Evolutionary conservation across 495 filamentous ascomycete genomes (phyloP), one percentile per base, ranked within the genome.

Genomic region (Xylaria bambusicola): DNA sequence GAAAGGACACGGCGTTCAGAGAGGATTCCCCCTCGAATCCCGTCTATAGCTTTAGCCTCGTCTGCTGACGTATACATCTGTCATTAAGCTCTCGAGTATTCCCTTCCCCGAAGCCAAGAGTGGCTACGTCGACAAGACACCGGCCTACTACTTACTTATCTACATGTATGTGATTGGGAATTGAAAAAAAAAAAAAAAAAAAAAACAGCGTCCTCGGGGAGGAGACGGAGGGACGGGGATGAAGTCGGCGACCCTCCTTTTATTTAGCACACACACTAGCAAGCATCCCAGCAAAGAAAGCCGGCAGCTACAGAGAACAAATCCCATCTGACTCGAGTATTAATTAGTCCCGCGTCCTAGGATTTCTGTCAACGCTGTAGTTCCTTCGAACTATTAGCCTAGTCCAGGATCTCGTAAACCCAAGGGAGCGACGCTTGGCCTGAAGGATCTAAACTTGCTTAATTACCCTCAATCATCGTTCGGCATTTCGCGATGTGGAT

Each of bases 211-310:
- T 15, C 7, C 13, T 38, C 36, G 36, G 36, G 36, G 36, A 13
- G 8, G 3, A 3, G 6, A 13, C 7, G 36, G 36, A 13, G 36
- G 12, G 3, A 38, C 54, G 18, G 44, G 31, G 46, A 51, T 49
- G 46, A 35, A 58, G 56, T 58, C 56, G 56, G 56, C 56, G 56
- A 58, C 18, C 29, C 41, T 33, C 42, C 36, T 13, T 24, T 18
- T 21, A 10, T 17, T 21, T 44, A 42, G 38, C 9, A 20, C 24
- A n/a, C 24, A 54, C 52, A 21, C 52, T 54, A 54, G 36, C 50
- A 7, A 52, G 23, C 13, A 52, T 54, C 36, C 51, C 52, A 33
- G 52, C 52, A 6, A 26, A 44, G 52, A 17, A n/a, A 44, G 38
- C 38, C 51, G 49, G 35, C 49, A 3, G 8, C 24, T 9, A 2